Evolutionary conservation across 2,329 filamentous ascomycete species (phyloP).

Genomic region (Lecanoromycetidae sp.): DNA sequence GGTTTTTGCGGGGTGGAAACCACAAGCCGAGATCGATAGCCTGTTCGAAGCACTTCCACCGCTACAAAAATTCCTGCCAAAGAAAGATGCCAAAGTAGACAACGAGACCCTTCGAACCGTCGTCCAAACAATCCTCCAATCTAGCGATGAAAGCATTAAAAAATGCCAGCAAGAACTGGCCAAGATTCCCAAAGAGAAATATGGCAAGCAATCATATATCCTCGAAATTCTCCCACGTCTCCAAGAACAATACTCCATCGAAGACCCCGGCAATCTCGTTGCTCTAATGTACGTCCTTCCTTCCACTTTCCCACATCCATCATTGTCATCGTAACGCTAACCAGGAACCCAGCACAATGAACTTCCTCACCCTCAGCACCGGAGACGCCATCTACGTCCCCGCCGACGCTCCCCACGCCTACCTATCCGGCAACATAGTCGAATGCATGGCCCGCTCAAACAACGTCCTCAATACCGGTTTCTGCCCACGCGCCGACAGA

Average conservation of each 20-base stretch:
- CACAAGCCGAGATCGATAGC: constrained; percentile 45
- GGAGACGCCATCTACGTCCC: constrained; percentile 60
- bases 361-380: constrained; percentile 53
- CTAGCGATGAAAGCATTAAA: constrained; percentile 41
- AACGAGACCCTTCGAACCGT: constrained; percentile 47
- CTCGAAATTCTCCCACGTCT: constrained; percentile 53
- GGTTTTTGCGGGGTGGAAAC: constrained; percentile 64
- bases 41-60: constrained; percentile 43
- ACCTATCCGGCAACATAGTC: constrained; percentile 60
- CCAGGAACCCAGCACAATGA: constrained; percentile 40
- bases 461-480: constrained; percentile 63
- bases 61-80: constrained; percentile 43
- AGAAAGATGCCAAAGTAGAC: constrained; percentile 36
- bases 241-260: constrained; percentile 48
- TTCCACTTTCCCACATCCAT: not conserved
- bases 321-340: not conserved
- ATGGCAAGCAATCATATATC: constrained; percentile 43
- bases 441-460: constrained; percentile 68
- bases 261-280: constrained; percentile 56
- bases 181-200: constrained; percentile 8
- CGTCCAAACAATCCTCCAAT: constrained; percentile 43
- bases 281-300: constrained; percentile 43
- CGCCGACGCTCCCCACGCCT: constrained; percentile 62
- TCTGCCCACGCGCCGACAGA: constrained; percentile 55
- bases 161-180: constrained; percentile 39